Base-by-base conservation (phyloP, 768 basidiomycete species). In the Phylloporus arenicola region DNA sequence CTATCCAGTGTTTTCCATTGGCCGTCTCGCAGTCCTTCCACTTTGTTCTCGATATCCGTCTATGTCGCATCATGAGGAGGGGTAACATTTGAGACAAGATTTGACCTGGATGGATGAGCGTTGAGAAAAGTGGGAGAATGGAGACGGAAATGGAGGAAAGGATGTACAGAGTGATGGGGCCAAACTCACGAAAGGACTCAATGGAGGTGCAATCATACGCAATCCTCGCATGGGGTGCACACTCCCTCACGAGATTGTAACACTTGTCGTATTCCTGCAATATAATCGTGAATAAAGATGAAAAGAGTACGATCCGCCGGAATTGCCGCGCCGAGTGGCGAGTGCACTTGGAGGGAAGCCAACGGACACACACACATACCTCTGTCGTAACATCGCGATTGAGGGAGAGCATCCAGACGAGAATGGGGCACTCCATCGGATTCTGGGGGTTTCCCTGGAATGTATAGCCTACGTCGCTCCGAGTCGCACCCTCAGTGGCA, bases 1-100 rank as follows among this genome's bases (percentile, higher is more conserved):
- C 86, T 49, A 90, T 90, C 84, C 86, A 89, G 55, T 84, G 86
- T 57, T 89, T 89, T 38, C 86, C 86, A 37, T 71, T 78, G 1
- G 72, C 56, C 0, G 78, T 84, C 22, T 72, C 67, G 50, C 76
- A 76, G 54, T 88, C 86, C 51, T 76, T 74, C 88, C 88, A 90
- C 55, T 84, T 82, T 12, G 82, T 69, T 17, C 87, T 74, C 1
- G 88, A 85, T 67, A 89, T 85, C 35, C 88, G 81, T 48, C 87
- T 75, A 64, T 89, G 88, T 14, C 87, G 72, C 88, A 89, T 89
- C 88, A 90, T 88, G 57, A 89, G 81, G 12, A 89, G 71, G 0
- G 88, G 88, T 10, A 90, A 70, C 74, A 89, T 83, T 56, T 83
- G 75, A 16, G 82, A 81, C 64, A 90, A 82, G 57, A 86, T 70